phyloP scores from a whole-genome alignment of 1,284 basidiomycete species.

The Apiotrichum brassicae region DNA sequence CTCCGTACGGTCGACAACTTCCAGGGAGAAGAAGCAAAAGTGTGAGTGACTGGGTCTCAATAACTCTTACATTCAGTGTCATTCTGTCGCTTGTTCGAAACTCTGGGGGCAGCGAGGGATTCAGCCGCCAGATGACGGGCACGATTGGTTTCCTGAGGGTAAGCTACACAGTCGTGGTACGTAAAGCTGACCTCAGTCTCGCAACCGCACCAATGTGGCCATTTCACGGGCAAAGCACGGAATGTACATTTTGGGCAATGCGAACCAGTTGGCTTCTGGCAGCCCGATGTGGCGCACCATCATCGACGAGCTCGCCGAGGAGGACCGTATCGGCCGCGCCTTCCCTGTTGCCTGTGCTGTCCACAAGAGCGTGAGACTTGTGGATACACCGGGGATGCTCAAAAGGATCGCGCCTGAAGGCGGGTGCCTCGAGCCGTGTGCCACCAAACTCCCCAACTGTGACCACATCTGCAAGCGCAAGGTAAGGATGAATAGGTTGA shows the following conservation, averaged over 20 bases:
- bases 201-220: slow-evolving; percentile 53
- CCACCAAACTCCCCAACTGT: slow-evolving; percentile 55
- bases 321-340: slow-evolving; percentile 51
- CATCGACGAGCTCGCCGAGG: slow-evolving; percentile 53
- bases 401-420: not conserved
- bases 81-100: slow-evolving; percentile 62
- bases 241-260: slow-evolving; percentile 64
- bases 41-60: slow-evolving; percentile 26
- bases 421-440: not conserved
- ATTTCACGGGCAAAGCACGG: slow-evolving; percentile 67
- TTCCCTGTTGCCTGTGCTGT: slow-evolving; percentile 58
- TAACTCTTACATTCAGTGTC: slow-evolving; percentile 31
- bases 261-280: slow-evolving; percentile 27
- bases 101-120: slow-evolving; percentile 20
- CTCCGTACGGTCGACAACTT: slow-evolving; percentile 69
- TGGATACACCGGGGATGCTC: slow-evolving; percentile 56
- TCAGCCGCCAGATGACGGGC: not conserved
- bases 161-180: not conserved
- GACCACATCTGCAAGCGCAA: slow-evolving; percentile 63
- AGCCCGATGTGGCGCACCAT: slow-evolving; percentile 57
- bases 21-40: slow-evolving; percentile 53
- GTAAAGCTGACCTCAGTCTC: slow-evolving; percentile 13
- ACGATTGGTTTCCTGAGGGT: slow-evolving; percentile 69
- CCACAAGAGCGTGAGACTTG: slow-evolving; percentile 50
- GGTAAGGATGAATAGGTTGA: slow-evolving; percentile 38